Percentiles rank a stretch among this genome's conserved stretches.
Evolutionary conservation across 345 rosid genomes (phyloP).

Genomic region (sweet orange (Citrus sinensis)): DVS_A1.0 CM039164.1:10067001-10067500

Average conservation of each 20-base stretch:
- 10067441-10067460: not conserved
- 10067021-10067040: not conserved
- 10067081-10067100: not conserved
- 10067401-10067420: not conserved
- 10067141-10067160: slow-evolving; percentile 77
- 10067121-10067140: slow-evolving; percentile 92
- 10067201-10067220: slow-evolving; percentile 59
- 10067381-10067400: not conserved
- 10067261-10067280: slow-evolving; percentile 54
- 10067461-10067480: not conserved
- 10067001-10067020: not conserved
- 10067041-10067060: not conserved
- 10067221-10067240: slow-evolving; percentile 58
- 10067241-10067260: slow-evolving; percentile 51
- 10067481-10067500: not conserved
- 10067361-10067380: slow-evolving; percentile 54
- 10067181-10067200: slow-evolving; percentile 57
- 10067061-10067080: not conserved
- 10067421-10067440: not conserved
- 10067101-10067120: slow-evolving; percentile 15
- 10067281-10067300: slow-evolving; percentile 44
- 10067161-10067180: slow-evolving; percentile 84
- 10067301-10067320: slow-evolving; percentile 78
- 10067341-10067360: slow-evolving; percentile 48
- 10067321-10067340: slow-evolving; percentile 62